Evolutionary conservation across 768 basidiomycete genomes (phyloP), one percentile per base, ranked within the genome.

Genomic region (Boletus huronensis): DNA sequence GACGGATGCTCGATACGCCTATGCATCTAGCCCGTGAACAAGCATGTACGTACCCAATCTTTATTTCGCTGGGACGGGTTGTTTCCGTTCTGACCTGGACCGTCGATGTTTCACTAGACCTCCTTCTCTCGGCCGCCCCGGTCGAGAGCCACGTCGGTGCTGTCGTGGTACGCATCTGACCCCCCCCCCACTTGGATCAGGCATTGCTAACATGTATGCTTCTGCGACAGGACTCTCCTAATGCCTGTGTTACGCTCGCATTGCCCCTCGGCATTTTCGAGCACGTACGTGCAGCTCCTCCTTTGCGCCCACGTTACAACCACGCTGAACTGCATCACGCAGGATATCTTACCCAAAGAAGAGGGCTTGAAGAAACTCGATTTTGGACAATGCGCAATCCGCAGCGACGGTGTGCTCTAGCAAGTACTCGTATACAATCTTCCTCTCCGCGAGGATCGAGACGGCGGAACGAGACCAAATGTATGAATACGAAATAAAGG

Each of bases 251-350:
- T 6, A 88, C 87, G 0, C 70, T 91, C 21, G 87, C 79, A 0
- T 75, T 91, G 4, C 88, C 88, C 5, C 76, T 85, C n/a, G 87
- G 82, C 3, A 91, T 91, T 55, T 91, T 91, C 62, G 84, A 88
- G 39, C 77, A 82, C 61, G 85, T 85, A 46, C 57, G 81, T 68
- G 21, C 13, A 1, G 5, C 6, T n/a, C 28, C 19, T 1, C 23
- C 13, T 9, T 40, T 36, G n/a, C 26, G 8, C 17, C 3, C 25
- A 39, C 19, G 6, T 38, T 48, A 40, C 41, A 28, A 53, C 44
- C 2, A 5, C 23, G 23, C 3, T n/a, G 13, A 45, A 50, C 8
- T 17, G 17, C 25, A 14, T 17, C 3, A 7, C 16, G 13, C 47
- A 88, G 85, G 83, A 88, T 67, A 88, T 89, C 58, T 64, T 85